phyloP scores from a whole-genome alignment of 129 eudicot species.

The Helichrysum umbraculigerum region DNA sequence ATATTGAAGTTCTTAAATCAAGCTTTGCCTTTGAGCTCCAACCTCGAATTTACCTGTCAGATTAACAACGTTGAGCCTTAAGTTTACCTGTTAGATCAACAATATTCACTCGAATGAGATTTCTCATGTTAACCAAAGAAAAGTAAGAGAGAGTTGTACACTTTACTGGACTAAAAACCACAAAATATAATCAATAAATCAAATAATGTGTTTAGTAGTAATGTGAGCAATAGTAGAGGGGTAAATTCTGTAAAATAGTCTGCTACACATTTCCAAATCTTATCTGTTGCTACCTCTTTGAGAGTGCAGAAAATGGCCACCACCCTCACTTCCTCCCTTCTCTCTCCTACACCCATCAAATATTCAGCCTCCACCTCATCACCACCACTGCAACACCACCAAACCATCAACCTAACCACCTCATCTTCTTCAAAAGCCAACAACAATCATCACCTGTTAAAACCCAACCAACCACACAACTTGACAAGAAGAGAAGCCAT shows the following conservation, averaged over 20 bases:
- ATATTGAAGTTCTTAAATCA: too few relatives aligned
- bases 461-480: constrained; percentile 11
- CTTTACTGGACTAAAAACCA: background rate
- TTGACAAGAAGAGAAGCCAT: constrained; percentile 65
- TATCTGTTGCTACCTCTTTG: background rate
- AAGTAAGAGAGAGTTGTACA: too few relatives aligned
- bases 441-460: constrained; percentile 1
- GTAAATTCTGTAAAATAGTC: background rate
- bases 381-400: constrained; percentile 13
- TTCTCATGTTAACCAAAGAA: too few relatives aligned
- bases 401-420: constrained; percentile 1
- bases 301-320: constrained; percentile 33
- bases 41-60: too few relatives aligned
- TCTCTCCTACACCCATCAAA: constrained; percentile 27
- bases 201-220: background rate
- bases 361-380: constrained; percentile 22
- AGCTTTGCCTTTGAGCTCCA: too few relatives aligned
- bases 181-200: too few relatives aligned
- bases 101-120: too few relatives aligned
- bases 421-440: constrained; percentile 10
- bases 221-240: background rate
- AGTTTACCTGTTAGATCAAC: too few relatives aligned
- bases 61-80: too few relatives aligned
- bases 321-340: constrained; percentile 22
- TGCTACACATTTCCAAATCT: background rate